Evolutionary conservation across 768 basidiomycete genomes (phyloP).

Genomic region (Mrakia frigida): DNA sequence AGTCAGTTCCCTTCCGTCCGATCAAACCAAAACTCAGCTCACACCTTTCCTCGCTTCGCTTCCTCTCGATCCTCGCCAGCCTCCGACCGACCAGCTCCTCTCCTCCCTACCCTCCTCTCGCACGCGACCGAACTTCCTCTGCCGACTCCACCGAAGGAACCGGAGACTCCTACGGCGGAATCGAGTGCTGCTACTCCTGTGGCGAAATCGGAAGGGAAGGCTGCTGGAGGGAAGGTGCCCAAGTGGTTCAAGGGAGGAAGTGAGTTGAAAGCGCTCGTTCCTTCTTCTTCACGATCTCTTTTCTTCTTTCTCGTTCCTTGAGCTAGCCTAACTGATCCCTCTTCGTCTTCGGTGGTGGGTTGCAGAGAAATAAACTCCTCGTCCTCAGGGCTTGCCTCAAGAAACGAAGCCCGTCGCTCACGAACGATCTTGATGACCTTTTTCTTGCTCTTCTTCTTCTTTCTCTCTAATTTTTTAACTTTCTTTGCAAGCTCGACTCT

Average conservation of each 20-base stretch:
- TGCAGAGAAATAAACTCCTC: no score
- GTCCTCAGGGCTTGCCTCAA: no score
- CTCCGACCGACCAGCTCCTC: constrained; percentile 15
- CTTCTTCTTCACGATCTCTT: no score
- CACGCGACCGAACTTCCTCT: constrained; percentile 23
- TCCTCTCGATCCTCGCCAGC: not conserved
- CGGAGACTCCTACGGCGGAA: not conserved
- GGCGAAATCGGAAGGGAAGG: constrained; percentile 11
- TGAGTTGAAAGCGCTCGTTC: no score
- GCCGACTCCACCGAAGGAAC: not conserved
- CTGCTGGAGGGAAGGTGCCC: constrained; percentile 23
- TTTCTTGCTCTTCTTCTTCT: no score
- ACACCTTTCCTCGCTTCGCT: not conserved
- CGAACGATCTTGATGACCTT: no score
- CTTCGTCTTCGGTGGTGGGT: no score
- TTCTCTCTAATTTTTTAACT: no score
- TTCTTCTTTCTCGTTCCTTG: no score
- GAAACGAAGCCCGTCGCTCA: no score
- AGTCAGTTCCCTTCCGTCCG: not conserved
- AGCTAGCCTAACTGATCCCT: no score
- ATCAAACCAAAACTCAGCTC: not conserved
- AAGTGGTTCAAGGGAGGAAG: constrained; percentile 32
- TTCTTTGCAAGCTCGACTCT: no score
- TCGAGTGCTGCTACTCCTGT: not conserved
- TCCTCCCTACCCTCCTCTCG: constrained; percentile 12